These are phyloP conservation scores for Syncephalastrum racemosum DNA, from an alignment of 371 early-diverging fungal species.

Conservation along the genomic window DNA sequence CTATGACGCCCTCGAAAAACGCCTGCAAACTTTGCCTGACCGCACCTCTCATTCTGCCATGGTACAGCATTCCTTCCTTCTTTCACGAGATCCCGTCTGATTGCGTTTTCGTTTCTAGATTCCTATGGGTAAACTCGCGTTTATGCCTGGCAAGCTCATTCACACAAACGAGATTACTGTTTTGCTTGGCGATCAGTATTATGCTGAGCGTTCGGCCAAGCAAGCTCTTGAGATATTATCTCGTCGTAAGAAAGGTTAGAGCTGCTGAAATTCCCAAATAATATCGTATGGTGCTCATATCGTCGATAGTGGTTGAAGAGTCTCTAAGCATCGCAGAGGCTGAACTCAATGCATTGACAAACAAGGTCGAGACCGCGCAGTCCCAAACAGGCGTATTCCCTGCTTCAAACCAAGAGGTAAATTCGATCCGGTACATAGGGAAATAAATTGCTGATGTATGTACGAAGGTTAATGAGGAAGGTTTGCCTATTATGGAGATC, in stretches of 20 bases:
- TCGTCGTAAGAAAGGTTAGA: conserved; percentile 68
- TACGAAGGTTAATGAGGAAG: conserved; percentile 81
- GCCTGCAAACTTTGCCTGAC: conserved; percentile 19
- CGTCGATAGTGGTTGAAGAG: conserved; percentile 59
- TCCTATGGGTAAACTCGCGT: conserved; percentile 78
- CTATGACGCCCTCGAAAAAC: conserved; percentile 19
- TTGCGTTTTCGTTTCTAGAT: conserved; percentile 19
- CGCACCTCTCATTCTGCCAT: conserved; percentile 20
- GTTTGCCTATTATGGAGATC: conserved; percentile 86
- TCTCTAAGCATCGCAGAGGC: conserved; percentile 56
- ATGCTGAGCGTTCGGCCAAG: conserved; percentile 76
- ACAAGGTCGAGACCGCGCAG: conserved; percentile 24
- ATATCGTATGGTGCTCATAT: conserved; percentile 1
- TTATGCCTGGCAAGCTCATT: conserved; percentile 85
- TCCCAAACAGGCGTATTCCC: conserved; percentile 16
- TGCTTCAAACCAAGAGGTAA: conserved; percentile 8
- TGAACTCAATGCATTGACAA: conserved; percentile 47
- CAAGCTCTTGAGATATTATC: conserved; percentile 76
- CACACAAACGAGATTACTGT: conserved; percentile 90
- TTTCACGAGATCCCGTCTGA: not conserved
- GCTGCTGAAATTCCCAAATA: not conserved
- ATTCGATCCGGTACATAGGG: not conserved
- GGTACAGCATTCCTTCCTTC: conserved; percentile 9
- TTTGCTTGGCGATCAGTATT: conserved; percentile 89
- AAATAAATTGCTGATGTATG: not conserved